Evolutionary conservation across 2,329 filamentous ascomycete species (phyloP).

Genomic region (Exophiala bonariae): DNA sequence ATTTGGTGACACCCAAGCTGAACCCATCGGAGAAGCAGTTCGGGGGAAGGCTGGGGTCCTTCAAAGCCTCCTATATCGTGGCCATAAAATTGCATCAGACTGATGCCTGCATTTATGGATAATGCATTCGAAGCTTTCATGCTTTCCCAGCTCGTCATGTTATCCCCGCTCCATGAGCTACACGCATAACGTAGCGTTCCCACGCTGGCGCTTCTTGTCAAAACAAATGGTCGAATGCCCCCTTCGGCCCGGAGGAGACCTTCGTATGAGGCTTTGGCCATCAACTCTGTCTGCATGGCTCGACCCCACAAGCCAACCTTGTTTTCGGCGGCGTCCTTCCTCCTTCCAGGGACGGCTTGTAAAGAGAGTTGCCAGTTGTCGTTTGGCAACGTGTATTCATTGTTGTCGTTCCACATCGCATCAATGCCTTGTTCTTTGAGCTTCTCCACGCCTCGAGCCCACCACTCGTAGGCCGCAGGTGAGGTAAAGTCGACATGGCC

Average conservation of each 20-base stretch:
- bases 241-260: slow-evolving; percentile 62
- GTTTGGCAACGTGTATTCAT: slow-evolving; percentile 68
- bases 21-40: slow-evolving; percentile 71
- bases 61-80: slow-evolving; percentile 77
- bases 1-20: slow-evolving; percentile 70
- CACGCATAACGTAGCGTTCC: slow-evolving; percentile 69
- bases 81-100: slow-evolving; percentile 68
- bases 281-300: slow-evolving; percentile 68
- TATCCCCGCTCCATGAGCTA: slow-evolving; percentile 75
- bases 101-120: slow-evolving; percentile 67
- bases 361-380: slow-evolving; percentile 67
- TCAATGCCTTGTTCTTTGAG: slow-evolving; percentile 66
- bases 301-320: slow-evolving; percentile 69
- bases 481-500: slow-evolving; percentile 75
- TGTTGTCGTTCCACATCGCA: slow-evolving; percentile 79
- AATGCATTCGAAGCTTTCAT: slow-evolving; percentile 73
- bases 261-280: slow-evolving; percentile 70
- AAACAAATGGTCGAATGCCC: slow-evolving; percentile 63
- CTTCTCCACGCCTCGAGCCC: slow-evolving; percentile 66
- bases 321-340: slow-evolving; percentile 40
- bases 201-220: slow-evolving; percentile 69
- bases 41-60: slow-evolving; percentile 67
- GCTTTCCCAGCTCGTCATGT: slow-evolving; percentile 70
- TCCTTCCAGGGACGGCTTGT: slow-evolving; percentile 35
- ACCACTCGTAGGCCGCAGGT: slow-evolving; percentile 66